Base-by-base conservation (phyloP, 2,329 filamentous ascomycete genomes). In the Xylaria sp. region DNA sequence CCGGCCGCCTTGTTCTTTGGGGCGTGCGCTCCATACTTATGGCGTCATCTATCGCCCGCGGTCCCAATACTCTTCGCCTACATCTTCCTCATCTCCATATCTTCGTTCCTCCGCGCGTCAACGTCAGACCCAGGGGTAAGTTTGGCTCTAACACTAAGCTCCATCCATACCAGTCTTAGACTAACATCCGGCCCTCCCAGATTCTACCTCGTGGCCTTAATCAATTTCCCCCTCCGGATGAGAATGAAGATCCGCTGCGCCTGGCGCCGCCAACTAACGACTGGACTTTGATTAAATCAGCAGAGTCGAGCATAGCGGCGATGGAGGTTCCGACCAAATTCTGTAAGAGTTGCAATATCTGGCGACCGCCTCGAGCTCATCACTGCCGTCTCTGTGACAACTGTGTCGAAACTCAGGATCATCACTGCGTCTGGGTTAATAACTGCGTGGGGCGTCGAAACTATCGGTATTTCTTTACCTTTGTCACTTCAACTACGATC, bases 321-420 rank as follows among this genome's bases (percentile, higher is more conserved):
- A 97, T 99, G 93, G 96, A 99, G 78, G 94, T 99, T 1, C 96
- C 96, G 0, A 94, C 95, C 69, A 98, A 99, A 82, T 97, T 97
- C 82, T 99, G 96, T 87, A 95, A 94, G 78, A 97, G 94, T 20
- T 99, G 96, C 84, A 94, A 94, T 76, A 94, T 99, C 73, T 99
- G 96, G 96, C 92, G 96, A 2, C 96, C 96, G 41, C 94, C 95
- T 32, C 92, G 96, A 66, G 94, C 93, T 66, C 97, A 99, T 78
- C 96, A 99, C 81, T 99, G 96, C 81, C 92, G 96, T 65, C 87
- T 97, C 32, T 99, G 96, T 81, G 95, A 99, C 81, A 97, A 97
- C 79, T 99, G 96, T 79, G 89, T 99, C 68, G 96, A 99, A 80
- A 97, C 94, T 0, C 93, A 97, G 73, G 96, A 99, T 77, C 96